Base-by-base conservation (phyloP, 1,139 yeast genomes). In the Petasospora fabianii region DNA sequence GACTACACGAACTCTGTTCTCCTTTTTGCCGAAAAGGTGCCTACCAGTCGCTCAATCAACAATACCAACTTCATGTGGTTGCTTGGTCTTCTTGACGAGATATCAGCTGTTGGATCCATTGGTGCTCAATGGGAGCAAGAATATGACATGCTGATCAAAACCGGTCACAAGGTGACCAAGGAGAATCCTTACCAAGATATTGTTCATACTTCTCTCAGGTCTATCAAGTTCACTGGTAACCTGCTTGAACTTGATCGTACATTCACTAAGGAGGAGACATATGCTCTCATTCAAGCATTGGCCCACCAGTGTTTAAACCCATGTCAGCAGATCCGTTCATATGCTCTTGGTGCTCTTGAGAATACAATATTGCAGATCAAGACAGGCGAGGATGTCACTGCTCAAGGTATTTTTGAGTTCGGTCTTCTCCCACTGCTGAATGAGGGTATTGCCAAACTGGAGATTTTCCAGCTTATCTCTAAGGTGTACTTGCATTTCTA, bases 281-380 rank as follows among this genome's bases (percentile, higher is more conserved):
- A 80, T 49, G 81, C 90, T 1, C 62, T 82, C 43, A 66, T 82
- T 22, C 92, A 85, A 56, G 92, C 94, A 0, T 68, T 88, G 43
- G 87, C 94, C 0, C 90, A 84, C 52, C 96, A 88, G 60, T 85
- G 96, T 57, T 75, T 84, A 58, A 88, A 87, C 53, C 95, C 95
- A 9, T 85, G 95, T 57, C 71, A 86, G 27, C 88, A 84, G 55
- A 69, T 88, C 11, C 68, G 96, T 33, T 62, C 73, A 0, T 75
- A 69, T 58, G 92, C 96, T 0, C 59, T 83, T 43, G 64, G 71
- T 41, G 56, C 73, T 14, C 64, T 88, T 53, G 78, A 77, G 51
- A 56, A 64, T 41, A 56, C 74, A 26, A 49, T 73, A 46, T 51
- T 80, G 53, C 47, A 71, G 0, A 53, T 68, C 41, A 56, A 48